Evolutionary conservation across 495 filamentous ascomycete genomes (phyloP), one percentile per base, ranked within the genome.

Genomic region (Aspergillus haitiensis): DNA sequence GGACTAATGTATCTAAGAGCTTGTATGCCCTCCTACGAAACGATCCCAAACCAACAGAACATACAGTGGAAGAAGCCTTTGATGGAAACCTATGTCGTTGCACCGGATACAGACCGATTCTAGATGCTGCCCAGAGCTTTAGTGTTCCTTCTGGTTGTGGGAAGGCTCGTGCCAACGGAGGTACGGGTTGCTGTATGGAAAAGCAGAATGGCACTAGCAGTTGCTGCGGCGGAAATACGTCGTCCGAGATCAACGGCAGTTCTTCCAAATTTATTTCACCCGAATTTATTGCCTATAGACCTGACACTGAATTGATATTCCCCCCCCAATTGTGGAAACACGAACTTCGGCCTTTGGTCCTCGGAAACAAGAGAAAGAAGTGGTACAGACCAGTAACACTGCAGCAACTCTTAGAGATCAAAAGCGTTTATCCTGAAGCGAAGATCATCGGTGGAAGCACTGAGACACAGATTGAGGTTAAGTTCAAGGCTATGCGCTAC

Each of bases 401-500:
- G 18, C 80, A 92, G 21, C 92, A 98, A 67, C 77, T 98, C 21
- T 75, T 98, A 27, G 87, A 96, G 64, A 96, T 98, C 72, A 97
- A 97, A 77, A 85, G 77, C 64, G 84, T 84, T 0, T 87, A 92
- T 60, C 94, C 93, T 0, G 85, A 86, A 6, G 90, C 93, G 2
- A 98, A 98, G 74, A 82, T 98, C 58, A 96, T 98, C 60, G 93
- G 93, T 31, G 94, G 94, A 44, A 96, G 91, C 70, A 96, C 91
- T 5, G 94, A 98, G 74, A 98, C 93, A 0, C 94, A 97, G 71
- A 97, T 98, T 54, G 94, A 98, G 72, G 88, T 96, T 74, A 97
- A 97, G 69, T 98, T 98, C 81, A 98, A 98, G 78, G 91, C 85
- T 2, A 86, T 95, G 83, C 85, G 91, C 64, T 98, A 97, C 70